A percentile compares a stretch with the other conserved stretches of the same genome.
These are phyloP conservation scores for Daldinia eschscholtzii DNA, from an alignment of 2,329 filamentous ascomycete genomes.

Conservation along the genomic window DNA sequence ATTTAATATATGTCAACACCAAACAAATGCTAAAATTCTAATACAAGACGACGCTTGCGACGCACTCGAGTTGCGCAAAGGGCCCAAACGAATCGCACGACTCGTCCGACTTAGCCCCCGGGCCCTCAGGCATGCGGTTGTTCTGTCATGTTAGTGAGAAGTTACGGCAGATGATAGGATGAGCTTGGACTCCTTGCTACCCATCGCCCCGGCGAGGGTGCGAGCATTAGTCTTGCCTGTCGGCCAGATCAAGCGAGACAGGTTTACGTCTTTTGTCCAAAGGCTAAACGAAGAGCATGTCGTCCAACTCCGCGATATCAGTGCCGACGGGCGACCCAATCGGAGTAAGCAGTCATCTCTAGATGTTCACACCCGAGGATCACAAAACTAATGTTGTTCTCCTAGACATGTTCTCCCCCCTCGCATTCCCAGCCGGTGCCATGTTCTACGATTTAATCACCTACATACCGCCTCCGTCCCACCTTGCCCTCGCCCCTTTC, in stretches of 20 bases:
- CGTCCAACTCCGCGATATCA: constrained; percentile 87
- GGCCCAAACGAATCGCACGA: constrained; percentile 22
- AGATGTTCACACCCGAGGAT: not conserved
- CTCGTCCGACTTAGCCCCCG: constrained; percentile 16
- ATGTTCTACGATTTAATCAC: constrained; percentile 91
- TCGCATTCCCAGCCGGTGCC: constrained; percentile 86
- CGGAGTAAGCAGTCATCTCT: constrained; percentile 73
- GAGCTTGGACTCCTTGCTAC: constrained; percentile 89
- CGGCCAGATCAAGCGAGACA: constrained; percentile 84
- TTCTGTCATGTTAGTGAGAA: constrained; percentile 46
- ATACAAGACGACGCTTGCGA: constrained; percentile 35
- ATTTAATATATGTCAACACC: not conserved
- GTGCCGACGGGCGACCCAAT: constrained; percentile 84
- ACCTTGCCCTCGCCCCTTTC: constrained; percentile 85
- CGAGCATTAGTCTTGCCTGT: constrained; percentile 88
- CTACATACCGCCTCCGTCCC: constrained; percentile 81
- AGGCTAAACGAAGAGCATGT: constrained; percentile 83
- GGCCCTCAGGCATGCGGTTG: constrained; percentile 46
- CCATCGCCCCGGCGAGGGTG: constrained; percentile 90
- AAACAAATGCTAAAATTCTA: constrained; percentile 14
- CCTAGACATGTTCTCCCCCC: constrained; percentile 90
- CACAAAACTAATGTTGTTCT: constrained; percentile 37
- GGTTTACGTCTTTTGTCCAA: constrained; percentile 83
- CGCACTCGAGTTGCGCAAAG: constrained; percentile 19
- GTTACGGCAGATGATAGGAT: constrained; percentile 70